Conservation (phyloP, 352 stramenopile species). For the Phytopythium litorale region DNA sequence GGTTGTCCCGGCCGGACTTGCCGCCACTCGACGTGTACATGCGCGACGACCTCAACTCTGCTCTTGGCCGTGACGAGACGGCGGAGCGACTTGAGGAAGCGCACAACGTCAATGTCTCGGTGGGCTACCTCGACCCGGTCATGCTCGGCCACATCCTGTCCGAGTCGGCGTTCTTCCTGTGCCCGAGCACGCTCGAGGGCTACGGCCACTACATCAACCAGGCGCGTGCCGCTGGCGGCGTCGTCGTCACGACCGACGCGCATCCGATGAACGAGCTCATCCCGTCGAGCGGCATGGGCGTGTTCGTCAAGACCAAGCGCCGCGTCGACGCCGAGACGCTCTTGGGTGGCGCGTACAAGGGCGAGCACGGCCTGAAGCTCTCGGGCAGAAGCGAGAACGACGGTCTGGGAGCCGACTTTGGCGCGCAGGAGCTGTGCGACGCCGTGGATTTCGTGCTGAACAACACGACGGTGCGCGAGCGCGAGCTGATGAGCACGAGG, state of each 20-base stretch:
- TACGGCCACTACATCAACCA: slow-evolving; percentile 74
- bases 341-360: slow-evolving; percentile 27
- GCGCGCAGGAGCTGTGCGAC: neutral
- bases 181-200: slow-evolving; percentile 44
- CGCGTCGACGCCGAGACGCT: slow-evolving; percentile 8
- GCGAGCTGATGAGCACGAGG: neutral
- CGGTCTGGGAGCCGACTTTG: no score
- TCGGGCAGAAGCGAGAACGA: no score
- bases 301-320: slow-evolving; percentile 19
- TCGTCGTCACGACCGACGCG: slow-evolving; percentile 52
- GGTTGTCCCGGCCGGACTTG: slow-evolving; percentile 23
- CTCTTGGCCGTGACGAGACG: no score
- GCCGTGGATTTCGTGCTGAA: slow-evolving; percentile 30
- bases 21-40: slow-evolving; percentile 34
- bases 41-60: slow-evolving; percentile 20
- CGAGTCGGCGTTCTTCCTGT: slow-evolving; percentile 41
- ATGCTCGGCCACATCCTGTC: slow-evolving; percentile 18
- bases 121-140: no score
- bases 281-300: slow-evolving; percentile 26
- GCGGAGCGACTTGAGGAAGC: slow-evolving; percentile 11
- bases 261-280: slow-evolving; percentile 63
- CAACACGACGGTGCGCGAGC: slow-evolving; percentile 14
- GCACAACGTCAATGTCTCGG: no score
- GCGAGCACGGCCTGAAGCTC: slow-evolving; percentile 20
- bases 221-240: slow-evolving; percentile 31